Percentiles rank a stretch among this genome's conserved stretches.
phyloP scores from a whole-genome alignment of 805 yeast genomes.

The Wickerhamomyces queroliae region DNA sequence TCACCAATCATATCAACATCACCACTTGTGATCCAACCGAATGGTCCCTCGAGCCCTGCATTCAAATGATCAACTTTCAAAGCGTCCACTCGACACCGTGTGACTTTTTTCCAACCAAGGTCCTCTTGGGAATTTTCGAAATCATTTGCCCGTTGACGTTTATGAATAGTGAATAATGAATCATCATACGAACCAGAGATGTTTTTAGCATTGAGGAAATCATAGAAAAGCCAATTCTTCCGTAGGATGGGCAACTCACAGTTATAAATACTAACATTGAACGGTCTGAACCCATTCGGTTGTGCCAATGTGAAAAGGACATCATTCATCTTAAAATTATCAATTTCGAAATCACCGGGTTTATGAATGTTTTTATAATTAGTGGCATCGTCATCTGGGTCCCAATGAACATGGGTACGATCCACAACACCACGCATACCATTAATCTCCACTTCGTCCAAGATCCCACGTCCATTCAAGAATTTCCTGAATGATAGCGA shows the following conservation, averaged over 20 bases:
- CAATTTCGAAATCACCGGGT: slow-evolving; percentile 93
- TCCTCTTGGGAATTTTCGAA: slow-evolving; percentile 25
- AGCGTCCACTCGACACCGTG: slow-evolving; percentile 79
- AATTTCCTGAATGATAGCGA: slow-evolving; percentile 80
- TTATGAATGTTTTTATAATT: slow-evolving; percentile 65
- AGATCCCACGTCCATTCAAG: slow-evolving; percentile 84
- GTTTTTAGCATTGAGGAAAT: slow-evolving; percentile 74
- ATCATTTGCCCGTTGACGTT: slow-evolving; percentile 55
- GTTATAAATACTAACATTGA: slow-evolving; percentile 81
- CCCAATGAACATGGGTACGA: slow-evolving; percentile 82
- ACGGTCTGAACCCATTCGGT: slow-evolving; percentile 76
- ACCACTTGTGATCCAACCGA: slow-evolving; percentile 95
- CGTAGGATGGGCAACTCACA: slow-evolving; percentile 76
- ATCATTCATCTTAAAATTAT: slow-evolving; percentile 77
- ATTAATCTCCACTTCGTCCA: slow-evolving; percentile 70
- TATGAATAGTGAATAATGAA: slow-evolving; percentile 87
- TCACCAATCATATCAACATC: slow-evolving; percentile 93
- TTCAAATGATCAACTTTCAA: slow-evolving; percentile 85
- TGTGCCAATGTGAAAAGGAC: slow-evolving; percentile 76
- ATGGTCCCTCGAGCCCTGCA: slow-evolving; percentile 87
- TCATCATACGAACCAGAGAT: slow-evolving; percentile 91
- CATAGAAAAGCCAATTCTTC: slow-evolving; percentile 92
- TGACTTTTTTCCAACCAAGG: slow-evolving; percentile 52
- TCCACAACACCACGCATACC: slow-evolving; percentile 94
- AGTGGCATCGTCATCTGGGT: slow-evolving; percentile 75